These are phyloP conservation scores for Theobroma grandiflorum DNA, from an alignment of 441 rosid species.

Conservation along the genomic window DNA sequence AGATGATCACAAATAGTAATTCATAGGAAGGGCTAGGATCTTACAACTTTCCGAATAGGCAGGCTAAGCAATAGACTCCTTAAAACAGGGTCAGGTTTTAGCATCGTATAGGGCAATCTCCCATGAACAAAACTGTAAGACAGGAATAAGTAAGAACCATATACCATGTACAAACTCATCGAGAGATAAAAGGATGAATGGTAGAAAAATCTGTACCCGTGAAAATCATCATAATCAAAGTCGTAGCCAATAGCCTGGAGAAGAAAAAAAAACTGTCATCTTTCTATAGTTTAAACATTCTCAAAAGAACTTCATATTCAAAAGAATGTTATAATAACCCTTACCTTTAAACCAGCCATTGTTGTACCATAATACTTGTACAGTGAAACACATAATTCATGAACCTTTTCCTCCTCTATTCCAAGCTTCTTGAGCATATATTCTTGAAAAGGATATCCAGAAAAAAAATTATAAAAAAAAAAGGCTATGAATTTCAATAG, in stretches of 20 bases:
- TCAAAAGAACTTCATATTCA: not conserved
- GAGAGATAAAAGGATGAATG: not conserved
- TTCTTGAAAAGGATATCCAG: constrained; percentile 36
- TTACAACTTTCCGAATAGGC: constrained; percentile 82
- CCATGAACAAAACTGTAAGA: constrained; percentile 80
- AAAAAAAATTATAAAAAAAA: constrained; percentile 3
- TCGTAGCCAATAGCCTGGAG: constrained; percentile 79
- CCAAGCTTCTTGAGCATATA: constrained; percentile 76
- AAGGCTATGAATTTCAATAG: constrained; percentile 5
- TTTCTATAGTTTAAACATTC: not conserved
- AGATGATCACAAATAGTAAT: constrained; percentile 10
- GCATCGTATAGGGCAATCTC: constrained; percentile 73
- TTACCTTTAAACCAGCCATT: constrained; percentile 92
- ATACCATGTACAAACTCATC: not conserved
- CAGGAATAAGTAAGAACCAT: constrained; percentile 21
- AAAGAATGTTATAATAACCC: not conserved
- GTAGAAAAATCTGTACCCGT: constrained; percentile 52
- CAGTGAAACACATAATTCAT: constrained; percentile 58
- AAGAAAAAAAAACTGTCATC: not conserved
- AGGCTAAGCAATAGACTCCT: constrained; percentile 72
- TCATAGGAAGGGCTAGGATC: constrained; percentile 30
- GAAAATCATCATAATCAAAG: constrained; percentile 83
- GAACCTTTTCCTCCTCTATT: constrained; percentile 58
- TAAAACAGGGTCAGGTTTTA: constrained; percentile 83
- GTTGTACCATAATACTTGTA: constrained; percentile 83